Conservation (phyloP, 805 yeast genomes). For the Myxozyma kluyveri region DNA sequence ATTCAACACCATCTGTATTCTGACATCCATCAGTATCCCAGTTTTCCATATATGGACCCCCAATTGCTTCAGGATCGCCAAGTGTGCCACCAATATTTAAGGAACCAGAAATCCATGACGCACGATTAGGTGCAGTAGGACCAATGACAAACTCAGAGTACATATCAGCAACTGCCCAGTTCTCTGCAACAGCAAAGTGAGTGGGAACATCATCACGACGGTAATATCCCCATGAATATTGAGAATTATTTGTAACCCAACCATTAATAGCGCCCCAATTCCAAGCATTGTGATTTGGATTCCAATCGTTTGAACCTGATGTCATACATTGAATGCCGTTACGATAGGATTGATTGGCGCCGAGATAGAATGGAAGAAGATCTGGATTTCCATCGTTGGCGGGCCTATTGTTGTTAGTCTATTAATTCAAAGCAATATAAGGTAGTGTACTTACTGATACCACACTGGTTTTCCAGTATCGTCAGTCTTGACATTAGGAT, state of each 20-base stretch:
- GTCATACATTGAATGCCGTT: constrained; percentile 31
- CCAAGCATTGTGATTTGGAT: constrained; percentile 33
- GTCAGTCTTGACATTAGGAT: constrained; percentile 30
- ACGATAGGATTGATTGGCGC: constrained; percentile 25
- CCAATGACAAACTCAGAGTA: constrained; percentile 33
- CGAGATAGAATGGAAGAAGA: constrained; percentile 32
- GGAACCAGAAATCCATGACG: constrained; percentile 32
- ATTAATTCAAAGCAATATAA: background rate
- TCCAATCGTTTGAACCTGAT: constrained; percentile 35
- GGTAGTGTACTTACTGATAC: constrained; percentile 13
- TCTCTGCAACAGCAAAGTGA: constrained; percentile 33
- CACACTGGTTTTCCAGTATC: constrained; percentile 10
- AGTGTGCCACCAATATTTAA: constrained; percentile 30
- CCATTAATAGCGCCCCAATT: constrained; percentile 30
- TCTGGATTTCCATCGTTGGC: constrained; percentile 9
- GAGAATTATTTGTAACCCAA: constrained; percentile 33
- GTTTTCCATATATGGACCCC: constrained; percentile 33
- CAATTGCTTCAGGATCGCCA: constrained; percentile 26
- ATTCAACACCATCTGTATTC: constrained; percentile 16
- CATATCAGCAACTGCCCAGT: constrained; percentile 35
- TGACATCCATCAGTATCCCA: constrained; percentile 19
- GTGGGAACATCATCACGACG: constrained; percentile 32
- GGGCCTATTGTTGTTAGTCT: constrained; percentile 10
- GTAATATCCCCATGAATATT: constrained; percentile 32
- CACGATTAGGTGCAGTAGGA: constrained; percentile 34